Base-by-base conservation (phyloP, 2,329 filamentous ascomycete genomes). In the Arthrobotrys iridis region DNA sequence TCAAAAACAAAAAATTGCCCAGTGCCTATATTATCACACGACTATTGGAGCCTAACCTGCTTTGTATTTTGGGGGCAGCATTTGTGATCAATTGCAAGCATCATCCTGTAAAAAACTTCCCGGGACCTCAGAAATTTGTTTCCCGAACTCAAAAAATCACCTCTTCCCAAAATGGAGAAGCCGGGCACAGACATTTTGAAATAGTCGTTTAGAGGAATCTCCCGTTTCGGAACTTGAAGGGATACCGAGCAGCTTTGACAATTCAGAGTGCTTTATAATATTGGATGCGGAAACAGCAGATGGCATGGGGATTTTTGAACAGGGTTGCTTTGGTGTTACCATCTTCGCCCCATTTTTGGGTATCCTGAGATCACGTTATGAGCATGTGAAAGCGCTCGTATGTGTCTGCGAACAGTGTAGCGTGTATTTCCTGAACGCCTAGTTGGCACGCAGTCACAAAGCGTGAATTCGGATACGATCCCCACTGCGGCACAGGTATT, bases 351-450 rank as follows among this genome's bases (percentile, higher is more conserved):
- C 41, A 37, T 33, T 55, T 52, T 55, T 52, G 26, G 46, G 24
- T 18, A 52, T 52, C n/a, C n/a, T 52, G n/a, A 26, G n/a, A 30
- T 66, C 62, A 66, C 62, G 46, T 57, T 66, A 57, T 43, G 46
- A 24, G 62, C 62, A 66, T 66, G 62, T 66, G 62, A 50, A 30
- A 59, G 41, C 11, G 24, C 26, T 40, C 59, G 59, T 40, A 50
- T 48, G 59, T 50, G 41, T 30, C 46, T 52, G 46, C 33, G 46
- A 48, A 40, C 40, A 22, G 10, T 24, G 8, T 45, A 37, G 57
- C 58, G 58, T 62, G 40, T 62, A 62, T 52, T 35, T 64, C 46
- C 45, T n/a, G n/a, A n/a, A n/a, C n/a, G n/a, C n/a, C n/a, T n/a
- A n/a, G n/a, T n/a, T n/a, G n/a, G n/a, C n/a, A n/a, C 35, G 15